These are phyloP conservation scores for Casuarina glauca DNA, from an alignment of 306 rosid species.

Conservation along the genomic window DNA sequence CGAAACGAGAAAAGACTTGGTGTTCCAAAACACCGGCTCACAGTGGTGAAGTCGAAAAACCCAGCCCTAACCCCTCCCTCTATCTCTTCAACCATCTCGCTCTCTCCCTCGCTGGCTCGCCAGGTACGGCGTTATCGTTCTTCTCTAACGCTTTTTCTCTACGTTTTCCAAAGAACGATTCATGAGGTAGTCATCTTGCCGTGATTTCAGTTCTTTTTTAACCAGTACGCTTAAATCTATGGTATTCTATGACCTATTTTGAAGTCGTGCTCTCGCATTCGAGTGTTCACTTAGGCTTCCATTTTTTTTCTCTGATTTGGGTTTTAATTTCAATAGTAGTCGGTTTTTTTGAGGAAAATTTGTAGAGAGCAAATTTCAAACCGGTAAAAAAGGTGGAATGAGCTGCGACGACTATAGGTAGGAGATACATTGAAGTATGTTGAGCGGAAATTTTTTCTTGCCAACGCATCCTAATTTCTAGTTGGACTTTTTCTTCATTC, in stretches of 20 bases:
- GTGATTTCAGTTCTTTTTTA: neutral
- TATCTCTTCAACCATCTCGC: neutral
- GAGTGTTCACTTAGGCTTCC: neutral
- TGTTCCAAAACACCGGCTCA: neutral
- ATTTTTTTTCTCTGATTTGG: too few species aligned
- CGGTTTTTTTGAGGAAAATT: neutral
- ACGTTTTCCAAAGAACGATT: neutral
- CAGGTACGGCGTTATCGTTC: constrained; percentile 11
- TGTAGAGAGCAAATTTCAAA: neutral
- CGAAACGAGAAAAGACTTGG: neutral
- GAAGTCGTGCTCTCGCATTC: neutral
- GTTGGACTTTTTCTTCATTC: neutral
- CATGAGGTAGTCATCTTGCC: neutral
- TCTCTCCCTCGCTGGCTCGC: neutral
- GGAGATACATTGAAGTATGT: neutral
- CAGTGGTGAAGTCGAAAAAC: neutral
- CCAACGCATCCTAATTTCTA: constrained; percentile 2
- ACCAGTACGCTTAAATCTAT: neutral
- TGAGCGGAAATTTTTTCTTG: neutral
- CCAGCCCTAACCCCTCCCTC: constrained; percentile 11
- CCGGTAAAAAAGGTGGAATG: too few species aligned
- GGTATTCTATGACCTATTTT: neutral
- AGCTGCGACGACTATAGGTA: neutral
- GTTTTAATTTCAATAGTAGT: neutral
- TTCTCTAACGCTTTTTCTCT: neutral